Base-by-base conservation (phyloP, 306 rosid genomes). In the Canavalia gladiata region DNA sequence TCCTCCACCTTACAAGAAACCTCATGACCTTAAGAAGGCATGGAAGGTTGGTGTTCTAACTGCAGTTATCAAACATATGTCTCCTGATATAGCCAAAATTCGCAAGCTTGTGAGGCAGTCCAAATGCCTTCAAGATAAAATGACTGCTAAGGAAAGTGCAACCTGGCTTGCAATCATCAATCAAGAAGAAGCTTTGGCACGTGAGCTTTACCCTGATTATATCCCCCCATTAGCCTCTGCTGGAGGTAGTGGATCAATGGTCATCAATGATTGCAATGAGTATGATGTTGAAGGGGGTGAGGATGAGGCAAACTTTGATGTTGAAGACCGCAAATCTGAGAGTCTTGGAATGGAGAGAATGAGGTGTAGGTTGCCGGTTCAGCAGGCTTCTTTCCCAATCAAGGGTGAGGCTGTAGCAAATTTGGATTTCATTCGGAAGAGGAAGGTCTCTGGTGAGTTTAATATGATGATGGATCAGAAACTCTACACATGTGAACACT, bases 121-220 rank as follows among this genome's bases (percentile, higher is more conserved):
- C 1, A 91, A 89, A 66, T 91, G 95, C 81, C 84, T 92, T 74
- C 97, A 92, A 77, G 97, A 92, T 63, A 92, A 91, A 72, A 92
- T 92, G 97, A 91, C 97, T 0, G 97, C 97, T 0, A 92, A 91
- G 85, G 97, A 92, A 84, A 92, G 95, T 9, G 87, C 94, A 1
- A 92, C 95, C 2, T 92, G 95, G 97, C 94, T 92, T 25, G 94
- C 97, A 66, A 88, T 92, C 34, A 84, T 92, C 76, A 88, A 91
- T 82, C 95, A 92, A 62, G 95, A 92, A 84, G 97, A 92, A 84
- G 74, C 84, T 68, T 57, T 91, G 77, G 95, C 95, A 4, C 83
- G 90, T 4, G 88, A 82, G 87, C 87, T 91, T 12, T 88, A 88
- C 76, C 97, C 97, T 8, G 87, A 86, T 58, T 83, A 83, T 3